Evolutionary conservation across 2,329 filamentous ascomycete genomes (phyloP).

Genomic region (Diaporthe citriasiana): DNA sequence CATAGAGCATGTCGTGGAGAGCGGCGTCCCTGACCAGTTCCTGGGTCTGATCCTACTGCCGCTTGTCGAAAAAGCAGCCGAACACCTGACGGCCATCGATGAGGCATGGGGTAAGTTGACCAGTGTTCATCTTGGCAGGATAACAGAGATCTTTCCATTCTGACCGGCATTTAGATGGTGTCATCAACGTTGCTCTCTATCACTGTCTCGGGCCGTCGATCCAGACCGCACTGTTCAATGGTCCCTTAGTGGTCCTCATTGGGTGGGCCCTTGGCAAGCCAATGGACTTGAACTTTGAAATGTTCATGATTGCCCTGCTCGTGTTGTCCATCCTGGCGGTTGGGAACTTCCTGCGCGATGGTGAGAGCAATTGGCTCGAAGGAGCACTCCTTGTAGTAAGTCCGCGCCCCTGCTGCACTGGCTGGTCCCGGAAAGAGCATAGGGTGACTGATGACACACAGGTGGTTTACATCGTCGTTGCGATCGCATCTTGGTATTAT

Average conservation of each 20-base stretch:
- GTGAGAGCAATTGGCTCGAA: slow-evolving; percentile 92
- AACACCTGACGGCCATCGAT: slow-evolving; percentile 86
- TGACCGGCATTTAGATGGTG: background rate
- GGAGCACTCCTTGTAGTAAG: slow-evolving; percentile 58
- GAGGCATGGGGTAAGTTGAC: slow-evolving; percentile 83
- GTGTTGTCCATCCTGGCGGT: slow-evolving; percentile 89
- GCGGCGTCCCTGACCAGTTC: slow-evolving; percentile 42
- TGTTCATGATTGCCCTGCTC: slow-evolving; percentile 86
- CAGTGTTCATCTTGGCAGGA: background rate
- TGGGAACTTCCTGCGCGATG: slow-evolving; percentile 87
- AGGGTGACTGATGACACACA: background rate
- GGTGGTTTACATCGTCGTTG: slow-evolving; percentile 22
- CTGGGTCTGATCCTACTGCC: slow-evolving; percentile 83
- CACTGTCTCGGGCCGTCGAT: slow-evolving; percentile 90
- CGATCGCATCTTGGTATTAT: slow-evolving; percentile 32
- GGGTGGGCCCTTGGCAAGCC: slow-evolving; percentile 80
- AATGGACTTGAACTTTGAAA: slow-evolving; percentile 87
- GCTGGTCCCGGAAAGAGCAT: background rate
- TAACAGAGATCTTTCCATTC: background rate
- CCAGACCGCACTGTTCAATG: slow-evolving; percentile 91
- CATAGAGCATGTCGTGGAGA: slow-evolving; percentile 60
- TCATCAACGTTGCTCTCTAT: slow-evolving; percentile 85
- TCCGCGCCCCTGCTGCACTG: too few species aligned
- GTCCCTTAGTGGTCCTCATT: slow-evolving; percentile 84
- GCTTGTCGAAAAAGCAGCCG: slow-evolving; percentile 87